phyloP scores from a whole-genome alignment of 306 rosid species.

The Prunus mume region DNA sequence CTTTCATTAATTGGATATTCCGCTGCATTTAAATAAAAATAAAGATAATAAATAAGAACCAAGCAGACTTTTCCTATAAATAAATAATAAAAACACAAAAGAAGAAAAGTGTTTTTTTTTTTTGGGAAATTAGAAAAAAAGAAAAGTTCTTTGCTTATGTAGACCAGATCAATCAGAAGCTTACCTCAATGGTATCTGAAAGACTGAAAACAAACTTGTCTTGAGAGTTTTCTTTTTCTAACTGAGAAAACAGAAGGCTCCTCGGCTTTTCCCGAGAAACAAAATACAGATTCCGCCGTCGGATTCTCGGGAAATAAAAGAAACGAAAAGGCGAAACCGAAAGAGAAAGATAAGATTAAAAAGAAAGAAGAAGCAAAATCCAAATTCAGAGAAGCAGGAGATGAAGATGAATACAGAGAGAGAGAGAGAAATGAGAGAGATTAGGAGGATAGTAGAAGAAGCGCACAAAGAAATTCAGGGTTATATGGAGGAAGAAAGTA shows the following conservation, averaged over 20 bases:
- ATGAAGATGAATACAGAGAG: slow-evolving; percentile 3
- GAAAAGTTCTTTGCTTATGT: neutral
- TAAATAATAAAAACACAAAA: no score
- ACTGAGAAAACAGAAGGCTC: slow-evolving; percentile 6
- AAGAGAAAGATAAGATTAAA: neutral
- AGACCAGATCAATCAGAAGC: slow-evolving; percentile 44
- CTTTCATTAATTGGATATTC: slow-evolving; percentile 6
- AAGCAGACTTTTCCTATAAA: neutral
- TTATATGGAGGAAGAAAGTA: neutral
- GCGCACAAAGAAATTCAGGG: neutral
- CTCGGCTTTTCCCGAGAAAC: slow-evolving; percentile 23
- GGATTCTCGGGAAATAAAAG: neutral
- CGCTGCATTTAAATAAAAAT: neutral
- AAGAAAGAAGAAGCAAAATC: neutral
- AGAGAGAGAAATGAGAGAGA: slow-evolving; percentile 1
- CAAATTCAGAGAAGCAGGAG: neutral
- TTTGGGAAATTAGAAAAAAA: neutral
- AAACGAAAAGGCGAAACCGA: neutral
- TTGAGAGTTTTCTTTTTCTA: neutral
- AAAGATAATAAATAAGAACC: neutral
- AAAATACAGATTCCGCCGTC: slow-evolving; percentile 9
- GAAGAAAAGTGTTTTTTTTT: neutral
- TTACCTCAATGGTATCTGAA: slow-evolving; percentile 10
- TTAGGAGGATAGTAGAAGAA: slow-evolving; percentile 1
- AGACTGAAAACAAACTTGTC: slow-evolving; percentile 14